Conservation (phyloP, 345 rosid species). For the Populus deltoides region DNA sequence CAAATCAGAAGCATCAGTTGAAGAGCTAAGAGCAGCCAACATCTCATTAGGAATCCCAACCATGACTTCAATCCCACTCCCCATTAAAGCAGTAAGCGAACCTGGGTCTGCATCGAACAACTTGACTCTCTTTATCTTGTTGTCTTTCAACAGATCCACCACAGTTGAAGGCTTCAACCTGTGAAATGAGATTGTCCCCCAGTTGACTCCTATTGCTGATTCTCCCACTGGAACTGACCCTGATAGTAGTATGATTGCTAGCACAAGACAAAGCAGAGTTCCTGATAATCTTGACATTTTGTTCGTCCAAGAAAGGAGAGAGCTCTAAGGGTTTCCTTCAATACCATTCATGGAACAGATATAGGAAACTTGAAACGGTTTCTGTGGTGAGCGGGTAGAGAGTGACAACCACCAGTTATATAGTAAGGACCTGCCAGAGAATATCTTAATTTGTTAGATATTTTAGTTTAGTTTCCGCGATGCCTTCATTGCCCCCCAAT, state of each 20-base stretch:
- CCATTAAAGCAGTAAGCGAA: constrained; percentile 54
- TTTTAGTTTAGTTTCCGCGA: not conserved
- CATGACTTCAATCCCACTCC: constrained; percentile 89
- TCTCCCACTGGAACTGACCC: constrained; percentile 32
- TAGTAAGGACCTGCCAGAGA: not conserved
- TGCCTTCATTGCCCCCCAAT: not conserved
- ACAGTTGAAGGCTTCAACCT: constrained; percentile 76
- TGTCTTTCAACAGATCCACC: constrained; percentile 82
- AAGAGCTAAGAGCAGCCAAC: constrained; percentile 53
- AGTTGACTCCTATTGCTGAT: constrained; percentile 84
- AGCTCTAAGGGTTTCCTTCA: not conserved
- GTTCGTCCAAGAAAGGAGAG: not conserved
- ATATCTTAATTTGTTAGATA: not conserved
- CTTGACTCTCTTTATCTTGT: constrained; percentile 75
- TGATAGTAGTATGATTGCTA: constrained; percentile 10
- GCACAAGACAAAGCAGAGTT: constrained; percentile 9
- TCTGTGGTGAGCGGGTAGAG: not conserved
- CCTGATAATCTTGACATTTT: constrained; percentile 26
- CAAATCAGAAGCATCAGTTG: constrained; percentile 58
- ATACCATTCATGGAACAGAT: not conserved
- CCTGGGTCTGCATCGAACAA: constrained; percentile 79
- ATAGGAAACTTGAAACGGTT: not conserved
- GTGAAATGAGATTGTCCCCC: constrained; percentile 79
- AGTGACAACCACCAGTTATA: not conserved
- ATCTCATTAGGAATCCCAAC: constrained; percentile 81